These are phyloP conservation scores for Iris macrosiphon DNA, from an alignment of 106 monocot genomes.

Conservation along the genomic window DNA sequence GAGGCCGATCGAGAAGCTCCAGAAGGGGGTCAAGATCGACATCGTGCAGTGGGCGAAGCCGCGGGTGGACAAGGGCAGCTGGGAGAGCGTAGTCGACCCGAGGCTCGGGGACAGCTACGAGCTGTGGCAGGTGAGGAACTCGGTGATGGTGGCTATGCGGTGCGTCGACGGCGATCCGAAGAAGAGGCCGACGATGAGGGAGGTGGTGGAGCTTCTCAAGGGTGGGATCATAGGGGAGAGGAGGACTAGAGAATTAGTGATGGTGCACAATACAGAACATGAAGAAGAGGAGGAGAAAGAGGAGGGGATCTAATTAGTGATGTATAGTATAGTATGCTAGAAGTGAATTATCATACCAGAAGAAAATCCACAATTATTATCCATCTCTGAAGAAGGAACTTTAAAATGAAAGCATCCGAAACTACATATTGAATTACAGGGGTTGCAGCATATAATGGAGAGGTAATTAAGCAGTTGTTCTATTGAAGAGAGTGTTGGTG, in stretches of 20 bases:
- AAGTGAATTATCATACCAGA: too few species aligned
- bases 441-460: too few species aligned
- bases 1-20: conserved; percentile 36
- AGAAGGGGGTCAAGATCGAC: conserved; percentile 22
- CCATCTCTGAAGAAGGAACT: too few species aligned
- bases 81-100: conserved; percentile 23
- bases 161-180: conserved; percentile 21
- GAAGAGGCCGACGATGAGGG: conserved; percentile 24
- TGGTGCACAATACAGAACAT: background rate
- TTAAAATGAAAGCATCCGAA: too few species aligned
- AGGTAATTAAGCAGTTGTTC: too few species aligned
- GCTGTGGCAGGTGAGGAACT: conserved; percentile 5
- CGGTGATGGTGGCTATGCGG: conserved; percentile 15
- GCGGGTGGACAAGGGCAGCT: conserved; percentile 5
- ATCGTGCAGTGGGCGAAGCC: conserved; percentile 34
- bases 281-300: conserved; percentile 3
- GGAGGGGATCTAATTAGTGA: background rate
- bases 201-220: conserved; percentile 28
- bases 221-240: background rate
- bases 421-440: too few species aligned
- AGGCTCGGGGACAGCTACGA: conserved; percentile 14
- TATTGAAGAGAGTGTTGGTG: too few species aligned
- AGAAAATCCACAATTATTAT: too few species aligned
- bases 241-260: background rate
- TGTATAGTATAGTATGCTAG: too few species aligned